phyloP scores from a whole-genome alignment of 2,329 filamentous ascomycete genomes.

The Trichoderma polysporum region DNA sequence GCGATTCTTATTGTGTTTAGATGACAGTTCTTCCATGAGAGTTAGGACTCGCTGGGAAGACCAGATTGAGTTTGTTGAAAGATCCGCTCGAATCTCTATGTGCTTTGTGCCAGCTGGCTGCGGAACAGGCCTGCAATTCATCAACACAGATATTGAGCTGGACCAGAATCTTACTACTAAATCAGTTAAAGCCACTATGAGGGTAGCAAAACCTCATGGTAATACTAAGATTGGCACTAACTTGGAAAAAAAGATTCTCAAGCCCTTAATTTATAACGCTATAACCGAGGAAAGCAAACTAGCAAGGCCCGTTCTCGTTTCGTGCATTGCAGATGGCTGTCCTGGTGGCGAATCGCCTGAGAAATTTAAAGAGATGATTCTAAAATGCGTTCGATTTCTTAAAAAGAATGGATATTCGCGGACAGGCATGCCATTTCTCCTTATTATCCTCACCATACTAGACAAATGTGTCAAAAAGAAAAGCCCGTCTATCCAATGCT shows the following conservation, averaged over 20 bases:
- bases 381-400: not conserved
- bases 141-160: not conserved
- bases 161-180: not conserved
- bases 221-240: conserved; percentile 7
- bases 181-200: not conserved
- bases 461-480: no score
- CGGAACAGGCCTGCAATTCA: conserved; percentile 10
- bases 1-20: no score
- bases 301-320: not conserved
- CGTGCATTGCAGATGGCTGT: conserved; percentile 10
- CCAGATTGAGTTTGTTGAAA: not conserved
- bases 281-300: not conserved
- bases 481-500: no score
- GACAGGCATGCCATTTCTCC: not conserved
- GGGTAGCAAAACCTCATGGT: not conserved
- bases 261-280: conserved; percentile 5
- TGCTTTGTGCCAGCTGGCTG: conserved; percentile 5
- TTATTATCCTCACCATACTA: not conserved
- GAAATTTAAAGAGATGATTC: not conserved
- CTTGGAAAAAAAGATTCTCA: conserved; percentile 13
- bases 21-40: conserved; percentile 16
- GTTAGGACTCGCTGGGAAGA: not conserved
- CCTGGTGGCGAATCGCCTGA: not conserved
- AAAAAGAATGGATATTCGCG: not conserved
- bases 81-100: conserved; percentile 9